These are phyloP conservation scores for Paramecium bursaria DNA, from an alignment of 73 alveolate species.

Conservation along the genomic window DNA sequence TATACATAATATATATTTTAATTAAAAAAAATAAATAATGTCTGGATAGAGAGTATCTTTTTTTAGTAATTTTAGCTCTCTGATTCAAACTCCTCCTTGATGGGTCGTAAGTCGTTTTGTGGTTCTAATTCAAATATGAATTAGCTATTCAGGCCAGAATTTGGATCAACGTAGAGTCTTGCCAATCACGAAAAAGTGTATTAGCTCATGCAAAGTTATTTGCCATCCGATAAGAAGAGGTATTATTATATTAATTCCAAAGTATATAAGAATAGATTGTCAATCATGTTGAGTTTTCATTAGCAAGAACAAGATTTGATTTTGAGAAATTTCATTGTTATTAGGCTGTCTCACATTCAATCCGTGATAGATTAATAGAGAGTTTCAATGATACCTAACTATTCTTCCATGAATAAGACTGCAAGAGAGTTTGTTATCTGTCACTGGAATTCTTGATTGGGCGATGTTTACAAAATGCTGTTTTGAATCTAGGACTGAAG, in stretches of 20 bases:
- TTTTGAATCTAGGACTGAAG: constrained; percentile 94
- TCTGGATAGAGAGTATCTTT: too few species aligned
- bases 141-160: constrained; percentile 44
- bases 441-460: constrained; percentile 99
- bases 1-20: too few species aligned
- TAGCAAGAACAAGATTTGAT: constrained; percentile 72
- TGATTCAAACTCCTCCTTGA: too few species aligned
- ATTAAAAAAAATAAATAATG: too few species aligned
- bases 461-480: constrained; percentile 95
- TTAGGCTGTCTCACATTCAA: constrained; percentile 86
- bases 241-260: constrained; percentile 53
- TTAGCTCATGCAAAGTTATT: constrained; percentile 35
- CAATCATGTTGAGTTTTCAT: constrained; percentile 68
- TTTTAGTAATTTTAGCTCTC: too few species aligned
- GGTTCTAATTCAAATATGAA: constrained; percentile 56
- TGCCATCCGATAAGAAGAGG: constrained; percentile 48
- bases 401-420: constrained; percentile 73
- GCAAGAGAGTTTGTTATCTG: constrained; percentile 92
- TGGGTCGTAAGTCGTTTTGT: constrained; percentile 55
- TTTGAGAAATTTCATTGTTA: constrained; percentile 65
- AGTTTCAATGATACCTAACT: constrained; percentile 92
- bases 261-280: constrained; percentile 60
- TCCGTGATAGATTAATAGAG: constrained; percentile 97
- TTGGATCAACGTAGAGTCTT: constrained; percentile 41
- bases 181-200: constrained; percentile 54